Evolutionary conservation across 768 basidiomycete species (phyloP).

Genomic region (Kwoniella heveanensis): DNA sequence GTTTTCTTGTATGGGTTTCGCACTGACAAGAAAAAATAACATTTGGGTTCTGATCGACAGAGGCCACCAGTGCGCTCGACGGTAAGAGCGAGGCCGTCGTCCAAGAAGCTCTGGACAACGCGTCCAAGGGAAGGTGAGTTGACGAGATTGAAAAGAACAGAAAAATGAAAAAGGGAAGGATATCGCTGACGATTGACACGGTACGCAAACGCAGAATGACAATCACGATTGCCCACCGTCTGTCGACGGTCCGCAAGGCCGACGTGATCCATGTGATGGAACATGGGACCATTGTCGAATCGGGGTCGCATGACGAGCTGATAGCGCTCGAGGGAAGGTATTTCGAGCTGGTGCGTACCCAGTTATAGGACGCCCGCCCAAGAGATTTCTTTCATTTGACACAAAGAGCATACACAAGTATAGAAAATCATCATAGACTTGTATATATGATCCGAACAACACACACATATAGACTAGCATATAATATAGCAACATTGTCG

Average conservation of each 20-base stretch:
- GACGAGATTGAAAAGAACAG: neutral
- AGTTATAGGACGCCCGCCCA: constrained; percentile 20
- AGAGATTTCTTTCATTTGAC: neutral
- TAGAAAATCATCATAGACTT: no score
- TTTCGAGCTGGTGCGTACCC: constrained; percentile 42
- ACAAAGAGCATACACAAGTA: neutral
- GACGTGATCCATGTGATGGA: constrained; percentile 53
- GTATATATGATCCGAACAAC: no score
- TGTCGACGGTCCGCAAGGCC: constrained; percentile 46
- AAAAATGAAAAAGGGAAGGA: neutral
- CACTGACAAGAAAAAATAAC: neutral
- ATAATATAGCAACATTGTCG: no score
- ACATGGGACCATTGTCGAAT: constrained; percentile 46
- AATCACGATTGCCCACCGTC: constrained; percentile 52
- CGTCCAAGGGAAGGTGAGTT: constrained; percentile 34
- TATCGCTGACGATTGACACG: neutral
- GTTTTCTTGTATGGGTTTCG: neutral
- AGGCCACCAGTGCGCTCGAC: constrained; percentile 51
- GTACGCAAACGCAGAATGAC: constrained; percentile 28
- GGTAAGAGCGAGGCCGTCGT: constrained; percentile 46
- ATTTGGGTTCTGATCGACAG: constrained; percentile 2
- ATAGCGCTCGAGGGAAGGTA: constrained; percentile 46
- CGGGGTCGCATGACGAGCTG: constrained; percentile 49
- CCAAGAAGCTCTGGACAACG: constrained; percentile 49
- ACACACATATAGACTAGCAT: neutral